These are phyloP conservation scores for Solanum gandarillasii DNA, from an alignment of 257 asterid species.

Conservation along the genomic window DNA sequence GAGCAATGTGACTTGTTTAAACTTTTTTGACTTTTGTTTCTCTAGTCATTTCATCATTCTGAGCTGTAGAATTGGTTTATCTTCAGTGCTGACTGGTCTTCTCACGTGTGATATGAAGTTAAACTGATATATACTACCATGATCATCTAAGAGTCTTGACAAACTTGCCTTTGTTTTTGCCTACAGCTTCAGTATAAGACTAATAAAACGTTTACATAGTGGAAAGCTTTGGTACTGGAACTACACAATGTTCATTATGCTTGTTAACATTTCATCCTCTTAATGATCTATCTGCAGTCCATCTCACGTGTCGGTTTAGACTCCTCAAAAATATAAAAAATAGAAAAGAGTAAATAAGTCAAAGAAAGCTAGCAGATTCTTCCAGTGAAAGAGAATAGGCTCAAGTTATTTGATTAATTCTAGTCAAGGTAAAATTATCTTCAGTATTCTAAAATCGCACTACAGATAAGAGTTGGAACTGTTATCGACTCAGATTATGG, in stretches of 20 bases:
- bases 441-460: background rate
- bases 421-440: background rate
- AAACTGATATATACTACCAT: background rate
- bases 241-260: background rate
- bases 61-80: background rate
- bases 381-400: background rate
- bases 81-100: background rate
- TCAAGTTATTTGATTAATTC: background rate
- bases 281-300: background rate
- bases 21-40: background rate
- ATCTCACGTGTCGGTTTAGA: background rate
- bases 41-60: background rate
- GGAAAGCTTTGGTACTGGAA: background rate
- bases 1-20: background rate
- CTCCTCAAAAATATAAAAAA: background rate
- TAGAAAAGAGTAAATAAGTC: background rate
- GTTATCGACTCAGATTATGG: background rate
- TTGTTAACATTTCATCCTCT: background rate
- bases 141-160: background rate
- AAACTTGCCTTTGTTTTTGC: background rate
- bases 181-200: background rate
- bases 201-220: background rate
- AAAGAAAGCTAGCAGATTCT: background rate
- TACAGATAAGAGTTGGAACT: background rate
- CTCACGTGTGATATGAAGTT: background rate